Conservation (phyloP, 345 rosid species). For the Salix arbutifolia region DNA sequence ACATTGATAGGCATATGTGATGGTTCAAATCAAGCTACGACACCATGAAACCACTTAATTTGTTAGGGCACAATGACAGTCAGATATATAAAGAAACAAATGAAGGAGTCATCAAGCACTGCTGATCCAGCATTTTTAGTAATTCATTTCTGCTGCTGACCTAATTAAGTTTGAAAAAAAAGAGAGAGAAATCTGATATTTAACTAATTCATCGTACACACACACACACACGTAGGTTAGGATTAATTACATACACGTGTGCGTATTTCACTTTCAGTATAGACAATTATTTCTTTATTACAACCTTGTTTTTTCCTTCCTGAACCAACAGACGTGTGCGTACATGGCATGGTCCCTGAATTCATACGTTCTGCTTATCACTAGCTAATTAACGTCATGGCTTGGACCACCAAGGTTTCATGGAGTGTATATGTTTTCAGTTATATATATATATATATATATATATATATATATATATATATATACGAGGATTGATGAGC, state of each 20-base stretch:
- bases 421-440: not conserved
- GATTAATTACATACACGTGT: no score
- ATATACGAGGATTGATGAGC: no score
- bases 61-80: not conserved
- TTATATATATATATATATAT: not conserved
- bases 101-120: not conserved
- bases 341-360: no score
- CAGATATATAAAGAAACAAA: not conserved
- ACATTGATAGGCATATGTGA: not conserved
- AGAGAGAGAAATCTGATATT: no score
- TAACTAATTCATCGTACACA: no score
- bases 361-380: not conserved
- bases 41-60: not conserved
- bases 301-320: not conserved
- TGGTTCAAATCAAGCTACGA: slow-evolving; percentile 2
- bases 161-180: no score
- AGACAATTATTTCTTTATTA: no score
- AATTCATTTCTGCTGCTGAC: not conserved
- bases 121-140: not conserved
- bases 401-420: not conserved
- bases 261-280: not conserved
- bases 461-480: not conserved
- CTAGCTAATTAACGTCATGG: not conserved
- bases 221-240: not conserved
- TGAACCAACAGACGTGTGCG: no score